Percentiles rank a stretch among this genome's conserved stretches.
Conservation (phyloP, 2,329 filamentous ascomycete genomes). For the Cladophialophora bantiana region DNA sequence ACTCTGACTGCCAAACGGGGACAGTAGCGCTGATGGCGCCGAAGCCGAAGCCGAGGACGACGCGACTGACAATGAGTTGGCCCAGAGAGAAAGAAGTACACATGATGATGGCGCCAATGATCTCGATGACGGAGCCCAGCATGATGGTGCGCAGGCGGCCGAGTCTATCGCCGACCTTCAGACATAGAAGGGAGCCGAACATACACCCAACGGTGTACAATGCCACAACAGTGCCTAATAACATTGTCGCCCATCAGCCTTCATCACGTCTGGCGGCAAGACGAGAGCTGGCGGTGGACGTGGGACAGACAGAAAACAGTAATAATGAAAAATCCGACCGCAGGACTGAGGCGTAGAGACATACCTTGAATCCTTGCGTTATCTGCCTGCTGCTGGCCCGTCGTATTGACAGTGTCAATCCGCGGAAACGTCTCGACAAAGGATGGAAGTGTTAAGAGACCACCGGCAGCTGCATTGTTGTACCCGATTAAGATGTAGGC, state of each 20-base stretch:
- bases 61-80: conserved; percentile 57
- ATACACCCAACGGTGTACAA: conserved; percentile 60
- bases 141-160: conserved; percentile 55
- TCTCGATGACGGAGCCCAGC: conserved; percentile 49
- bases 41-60: conserved; percentile 51
- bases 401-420: conserved; percentile 9
- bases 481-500: conserved; percentile 41
- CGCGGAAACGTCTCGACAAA: conserved; percentile 62
- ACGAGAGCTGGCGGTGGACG: background rate
- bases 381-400: conserved; percentile 42
- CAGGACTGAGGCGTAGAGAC: background rate
- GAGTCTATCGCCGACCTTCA: conserved; percentile 59
- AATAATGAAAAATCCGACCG: background rate
- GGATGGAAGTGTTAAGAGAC: conserved; percentile 71
- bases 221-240: conserved; percentile 43
- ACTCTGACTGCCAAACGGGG: conserved; percentile 53
- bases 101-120: conserved; percentile 54
- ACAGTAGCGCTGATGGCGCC: conserved; percentile 50
- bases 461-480: conserved; percentile 70
- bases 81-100: conserved; percentile 49
- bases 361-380: conserved; percentile 29
- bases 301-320: background rate
- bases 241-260: background rate
- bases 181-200: conserved; percentile 57
- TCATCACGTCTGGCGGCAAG: background rate